Evolutionary conservation across 1,139 yeast species (phyloP).

Genomic region (Candida neerlandica): DNA sequence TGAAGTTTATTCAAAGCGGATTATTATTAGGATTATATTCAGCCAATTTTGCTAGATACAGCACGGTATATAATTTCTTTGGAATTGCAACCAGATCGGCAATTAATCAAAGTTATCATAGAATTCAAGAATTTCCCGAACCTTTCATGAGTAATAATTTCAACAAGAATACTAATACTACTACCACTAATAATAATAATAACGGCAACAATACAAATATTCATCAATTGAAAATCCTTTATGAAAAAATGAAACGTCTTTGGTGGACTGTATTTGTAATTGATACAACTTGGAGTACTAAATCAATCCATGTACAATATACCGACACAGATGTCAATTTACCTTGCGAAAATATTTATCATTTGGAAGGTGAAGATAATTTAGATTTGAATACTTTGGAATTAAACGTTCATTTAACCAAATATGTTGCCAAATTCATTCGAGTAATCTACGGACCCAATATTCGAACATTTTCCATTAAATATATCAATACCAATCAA

Average conservation of each 20-base stretch:
- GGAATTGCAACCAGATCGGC: conserved; percentile 54
- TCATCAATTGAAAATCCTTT: conserved; percentile 2
- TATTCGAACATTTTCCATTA: conserved; percentile 40
- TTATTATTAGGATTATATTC: conserved; percentile 48
- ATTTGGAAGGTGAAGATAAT: conserved; percentile 26
- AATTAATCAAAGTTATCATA: conserved; percentile 47
- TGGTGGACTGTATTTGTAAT: conserved; percentile 60
- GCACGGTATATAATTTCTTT: conserved; percentile 50
- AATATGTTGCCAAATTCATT: conserved; percentile 37
- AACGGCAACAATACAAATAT: background rate
- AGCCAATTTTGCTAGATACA: conserved; percentile 50
- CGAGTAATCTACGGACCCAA: conserved; percentile 39
- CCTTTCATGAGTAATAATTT: no score
- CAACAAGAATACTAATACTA: background rate
- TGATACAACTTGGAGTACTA: conserved; percentile 54
- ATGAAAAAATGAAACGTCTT: conserved; percentile 46
- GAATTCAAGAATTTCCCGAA: conserved; percentile 26
- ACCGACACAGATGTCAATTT: conserved; percentile 54
- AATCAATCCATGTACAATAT: conserved; percentile 50
- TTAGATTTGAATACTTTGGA: conserved; percentile 38
- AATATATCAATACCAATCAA: conserved; percentile 44
- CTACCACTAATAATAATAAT: no score
- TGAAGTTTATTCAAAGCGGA: conserved; percentile 48
- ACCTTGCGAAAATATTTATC: conserved; percentile 38
- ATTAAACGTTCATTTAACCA: conserved; percentile 43